A percentile compares a stretch with the other conserved stretches of the same genome.
Evolutionary conservation across 2,329 filamentous ascomycete species (phyloP).

Genomic region (Colletotrichum zoysiae): DNA sequence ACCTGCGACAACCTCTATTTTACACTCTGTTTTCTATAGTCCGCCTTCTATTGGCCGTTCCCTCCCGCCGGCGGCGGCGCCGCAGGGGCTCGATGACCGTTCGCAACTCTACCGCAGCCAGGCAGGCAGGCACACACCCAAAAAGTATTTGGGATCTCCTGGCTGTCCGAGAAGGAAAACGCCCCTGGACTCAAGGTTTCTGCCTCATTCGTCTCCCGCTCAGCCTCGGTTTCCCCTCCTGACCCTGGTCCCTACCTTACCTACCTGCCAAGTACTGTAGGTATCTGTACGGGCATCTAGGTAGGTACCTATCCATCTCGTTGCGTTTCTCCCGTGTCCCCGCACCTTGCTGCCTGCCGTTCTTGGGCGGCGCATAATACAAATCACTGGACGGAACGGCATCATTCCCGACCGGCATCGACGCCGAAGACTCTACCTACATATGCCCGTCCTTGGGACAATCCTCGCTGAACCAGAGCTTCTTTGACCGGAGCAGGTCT

Average conservation of each 20-base stretch:
- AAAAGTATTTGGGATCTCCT: conserved; percentile 15
- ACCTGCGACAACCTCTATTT: conserved; percentile 23
- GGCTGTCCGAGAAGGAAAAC: background rate
- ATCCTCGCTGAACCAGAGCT: conserved; percentile 3
- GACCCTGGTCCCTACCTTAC: conserved; percentile 16
- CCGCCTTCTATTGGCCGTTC: conserved; percentile 15
- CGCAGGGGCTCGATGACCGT: conserved; percentile 18
- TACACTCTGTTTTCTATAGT: conserved; percentile 7
- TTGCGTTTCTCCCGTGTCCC: conserved; percentile 14
- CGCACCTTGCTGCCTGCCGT: conserved; percentile 7
- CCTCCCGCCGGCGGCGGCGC: conserved; percentile 12
- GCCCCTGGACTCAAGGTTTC: conserved; percentile 20
- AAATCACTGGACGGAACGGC: background rate
- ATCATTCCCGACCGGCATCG: background rate
- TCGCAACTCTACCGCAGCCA: conserved; percentile 34
- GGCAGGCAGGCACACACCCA: conserved; percentile 15
- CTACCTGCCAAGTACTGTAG: background rate
- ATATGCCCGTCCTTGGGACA: conserved; percentile 1
- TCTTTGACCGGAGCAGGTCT: conserved; percentile 26
- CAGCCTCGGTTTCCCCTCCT: conserved; percentile 32
- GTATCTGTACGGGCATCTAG: background rate
- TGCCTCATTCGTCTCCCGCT: conserved; percentile 31
- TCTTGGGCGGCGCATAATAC: background rate
- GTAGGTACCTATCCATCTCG: too few species aligned
- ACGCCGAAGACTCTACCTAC: background rate